phyloP scores from a whole-genome alignment of 2,329 filamentous ascomycete genomes.

The Fusarium camptoceras region DNA sequence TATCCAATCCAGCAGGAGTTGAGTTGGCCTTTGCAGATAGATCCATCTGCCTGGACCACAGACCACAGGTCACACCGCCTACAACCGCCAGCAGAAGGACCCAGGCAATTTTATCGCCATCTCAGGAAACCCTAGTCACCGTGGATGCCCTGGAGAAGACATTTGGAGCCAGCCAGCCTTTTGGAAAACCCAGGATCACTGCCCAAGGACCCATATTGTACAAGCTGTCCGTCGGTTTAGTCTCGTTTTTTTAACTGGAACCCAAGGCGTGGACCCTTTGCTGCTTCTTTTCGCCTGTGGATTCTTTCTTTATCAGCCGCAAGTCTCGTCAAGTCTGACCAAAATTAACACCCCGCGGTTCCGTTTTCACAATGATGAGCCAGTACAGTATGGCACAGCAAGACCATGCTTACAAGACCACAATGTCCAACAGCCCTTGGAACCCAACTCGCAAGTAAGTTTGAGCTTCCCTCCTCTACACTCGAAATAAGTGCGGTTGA shows the following conservation, averaged over 20 bases:
- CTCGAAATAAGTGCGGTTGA: constrained; percentile 21
- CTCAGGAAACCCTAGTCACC: constrained; percentile 48
- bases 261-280: constrained; percentile 40
- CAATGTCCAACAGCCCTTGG: constrained; percentile 62
- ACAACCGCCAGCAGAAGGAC: constrained; percentile 43
- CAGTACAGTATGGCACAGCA: constrained; percentile 59
- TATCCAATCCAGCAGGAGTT: constrained; percentile 42
- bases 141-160: constrained; percentile 44
- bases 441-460: constrained; percentile 65
- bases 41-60: constrained; percentile 44
- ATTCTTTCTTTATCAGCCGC: constrained; percentile 49
- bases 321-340: constrained; percentile 44
- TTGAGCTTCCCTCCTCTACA: constrained; percentile 14
- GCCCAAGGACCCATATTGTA: constrained; percentile 49
- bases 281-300: constrained; percentile 45
- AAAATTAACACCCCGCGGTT: constrained; percentile 37
- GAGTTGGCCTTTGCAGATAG: constrained; percentile 41
- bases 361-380: constrained; percentile 50
- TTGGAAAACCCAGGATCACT: constrained; percentile 49
- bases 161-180: constrained; percentile 44
- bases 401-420: constrained; percentile 61
- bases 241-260: constrained; percentile 44
- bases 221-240: constrained; percentile 47
- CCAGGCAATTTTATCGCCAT: constrained; percentile 46
- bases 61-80: constrained; percentile 48